Evolutionary conservation across 2,329 filamentous ascomycete genomes (phyloP), one percentile per base, ranked within the genome.

Genomic region (Exophiala lecanii-corni): DNA sequence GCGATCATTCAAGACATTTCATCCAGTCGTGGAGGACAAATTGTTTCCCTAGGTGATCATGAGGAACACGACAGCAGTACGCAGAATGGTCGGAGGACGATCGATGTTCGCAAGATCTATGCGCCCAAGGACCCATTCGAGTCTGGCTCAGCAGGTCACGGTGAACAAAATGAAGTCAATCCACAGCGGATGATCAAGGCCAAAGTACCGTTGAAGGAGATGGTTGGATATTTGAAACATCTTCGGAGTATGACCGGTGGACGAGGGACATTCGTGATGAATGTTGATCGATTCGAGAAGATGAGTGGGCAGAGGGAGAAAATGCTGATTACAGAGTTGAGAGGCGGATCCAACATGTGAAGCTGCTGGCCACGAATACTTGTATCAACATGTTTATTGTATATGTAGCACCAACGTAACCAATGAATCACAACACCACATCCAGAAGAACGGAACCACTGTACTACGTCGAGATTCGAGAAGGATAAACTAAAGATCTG

Each of bases 171-270:
- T 10, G 46, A 45, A 12, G 52, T 60, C 2, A 64, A 64, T 32
- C 64, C 73, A 21, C 77, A 79, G 45, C 64, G 75, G 43, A 74
- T 83, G 37, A 87, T 98, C 54, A 81, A 84, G 9, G 92, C 89
- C 16, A 81, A 86, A 57, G 91, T 97, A 19, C 92, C 92, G 21
- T 73, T 97, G 57, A 94, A 92, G 67, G 91, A 97, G 66, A 96
- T 97, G 87, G 82, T 97, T 25, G 86, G 91, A 31, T 98, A 97
- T 64, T 72, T 97, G 55, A 87, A 88, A 62, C 86, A 94, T 60
- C 67, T 98, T 51, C 74, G 92, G 39, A 89, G 87, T 65, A 75
- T 95, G 70, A 98, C 91, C 3, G 86, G 84, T 2, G 92, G 92
- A 0, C 75, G 92, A 42, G 83, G 82, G 0, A 86, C 82, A 2